Percentiles rank a stretch among this genome's conserved stretches.
phyloP scores from a whole-genome alignment of 2,329 filamentous ascomycete species.

The Zymoseptoria crescenta region DNA sequence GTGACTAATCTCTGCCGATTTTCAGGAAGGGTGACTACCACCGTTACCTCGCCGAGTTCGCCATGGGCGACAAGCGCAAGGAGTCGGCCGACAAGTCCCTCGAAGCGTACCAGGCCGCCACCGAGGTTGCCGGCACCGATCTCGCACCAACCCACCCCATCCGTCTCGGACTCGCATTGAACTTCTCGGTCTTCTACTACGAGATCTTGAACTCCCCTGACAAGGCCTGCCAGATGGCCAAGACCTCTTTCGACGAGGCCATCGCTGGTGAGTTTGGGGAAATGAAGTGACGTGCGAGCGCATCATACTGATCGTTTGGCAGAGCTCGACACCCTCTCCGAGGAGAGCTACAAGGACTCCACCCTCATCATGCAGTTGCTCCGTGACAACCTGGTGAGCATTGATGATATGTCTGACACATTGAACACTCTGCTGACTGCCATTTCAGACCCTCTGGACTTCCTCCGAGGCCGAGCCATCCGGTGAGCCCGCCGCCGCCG shows the following conservation, averaged over 20 bases:
- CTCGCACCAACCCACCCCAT: constrained; percentile 88
- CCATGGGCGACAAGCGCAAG: constrained; percentile 90
- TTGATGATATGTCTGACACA: not conserved
- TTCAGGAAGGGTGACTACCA: constrained; percentile 98
- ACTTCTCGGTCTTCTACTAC: constrained; percentile 99
- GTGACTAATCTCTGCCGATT: constrained; percentile 9
- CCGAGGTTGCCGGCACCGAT: constrained; percentile 82
- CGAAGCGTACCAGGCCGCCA: constrained; percentile 93
- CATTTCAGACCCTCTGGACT: constrained; percentile 85
- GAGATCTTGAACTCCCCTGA: constrained; percentile 98
- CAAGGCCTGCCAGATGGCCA: constrained; percentile 94
- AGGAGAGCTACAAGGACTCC: constrained; percentile 99
- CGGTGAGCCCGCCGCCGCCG: constrained; percentile 35
- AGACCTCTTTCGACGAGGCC: constrained; percentile 92
- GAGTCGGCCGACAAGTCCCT: constrained; percentile 86
- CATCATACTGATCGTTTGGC: constrained; percentile 10
- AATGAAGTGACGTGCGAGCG: not conserved
- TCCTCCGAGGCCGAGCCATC: constrained; percentile 92
- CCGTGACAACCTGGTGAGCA: constrained; percentile 78
- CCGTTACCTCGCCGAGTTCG: constrained; percentile 97
- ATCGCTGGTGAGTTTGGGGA: constrained; percentile 56
- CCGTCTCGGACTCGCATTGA: constrained; percentile 82
- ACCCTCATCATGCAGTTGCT: constrained; percentile 98
- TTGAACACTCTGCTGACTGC: constrained; percentile 26
- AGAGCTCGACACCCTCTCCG: constrained; percentile 94